Evolutionary conservation across 768 basidiomycete genomes (phyloP), one percentile per base, ranked within the genome.

Genomic region (Chlorophyllum brunneum): DNA sequence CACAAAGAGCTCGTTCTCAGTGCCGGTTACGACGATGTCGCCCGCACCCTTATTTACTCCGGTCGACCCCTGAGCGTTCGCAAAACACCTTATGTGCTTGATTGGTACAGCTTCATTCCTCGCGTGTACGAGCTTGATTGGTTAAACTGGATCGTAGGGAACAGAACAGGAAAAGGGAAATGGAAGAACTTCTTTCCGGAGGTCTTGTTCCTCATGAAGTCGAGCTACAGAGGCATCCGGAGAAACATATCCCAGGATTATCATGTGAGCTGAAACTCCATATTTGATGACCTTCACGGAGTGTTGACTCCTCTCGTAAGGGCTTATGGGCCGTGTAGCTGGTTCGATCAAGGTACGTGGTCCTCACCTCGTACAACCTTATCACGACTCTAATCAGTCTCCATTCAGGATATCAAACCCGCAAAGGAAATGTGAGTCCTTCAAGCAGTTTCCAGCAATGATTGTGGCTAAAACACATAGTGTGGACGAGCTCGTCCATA

Each of bases 1-100:
- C 88, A 89, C 66, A 90, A 90, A 63, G 76, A 88, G 45, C 68
- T 80, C 48, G 72, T 88, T 10, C 44, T 88, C 22, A 76, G 72
- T 15, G 86, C 88, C 6, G 84, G 83, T n/a, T 85, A 86, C 52
- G 88, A 90, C 54, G 91, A 92, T 62, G 77, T 79, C 34, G 62
- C 78, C 46, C 79, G 83, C 37, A 92, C 90, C 0, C 64, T 88
- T 4, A 76, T 92, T 46, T 91, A 87, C 65, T 80, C 80, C 38
- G 90, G 90, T 5, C 80, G 92, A 46, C 91, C 92, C 0, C 76
- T 93, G 75, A 82, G 80, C 57, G 90, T 93, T n/a, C 71, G 82
- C 50, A 86, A 79, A 70, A 92, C 92, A 0, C 76, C 82, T 1
- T 95, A 93, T 64, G 80, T 94, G 31, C 72, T 73, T 24, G 81